These are phyloP conservation scores for Lactuca saligna DNA, from an alignment of 129 eudicot genomes.

Conservation along the genomic window DNA sequence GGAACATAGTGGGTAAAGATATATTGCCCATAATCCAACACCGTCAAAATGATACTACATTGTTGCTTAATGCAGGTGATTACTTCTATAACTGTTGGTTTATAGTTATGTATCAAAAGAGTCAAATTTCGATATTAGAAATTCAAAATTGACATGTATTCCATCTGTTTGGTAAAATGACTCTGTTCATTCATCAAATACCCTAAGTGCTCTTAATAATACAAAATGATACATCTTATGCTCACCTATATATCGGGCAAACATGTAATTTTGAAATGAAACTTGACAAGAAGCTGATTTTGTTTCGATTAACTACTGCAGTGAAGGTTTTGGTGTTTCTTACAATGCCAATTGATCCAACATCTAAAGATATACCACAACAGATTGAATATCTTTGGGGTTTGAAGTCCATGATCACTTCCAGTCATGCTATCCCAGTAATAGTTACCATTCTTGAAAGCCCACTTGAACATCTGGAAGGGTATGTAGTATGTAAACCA, in stretches of 20 bases:
- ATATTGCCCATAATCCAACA: constrained; percentile 74
- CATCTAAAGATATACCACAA: constrained; percentile 69
- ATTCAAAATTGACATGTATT: neutral
- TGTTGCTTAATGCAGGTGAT: constrained; percentile 81
- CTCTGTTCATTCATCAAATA: neutral
- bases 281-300: neutral
- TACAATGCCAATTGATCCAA: constrained; percentile 89
- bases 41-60: constrained; percentile 60
- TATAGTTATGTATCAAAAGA: neutral
- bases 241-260: neutral
- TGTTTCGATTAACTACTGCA: constrained; percentile 32
- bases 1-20: constrained; percentile 82
- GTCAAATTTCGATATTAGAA: neutral
- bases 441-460: constrained; percentile 73
- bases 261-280: neutral
- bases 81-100: neutral
- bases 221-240: neutral
- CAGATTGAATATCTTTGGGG: constrained; percentile 92
- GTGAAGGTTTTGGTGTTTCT: constrained; percentile 95
- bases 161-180: neutral
- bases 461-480: constrained; percentile 81
- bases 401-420: constrained; percentile 63
- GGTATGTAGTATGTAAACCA: constrained; percentile 58
- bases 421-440: constrained; percentile 61
- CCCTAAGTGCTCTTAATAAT: neutral